Conservation (phyloP, 371 early-diverging fungal species). For the Mucor irregularis region DNA sequence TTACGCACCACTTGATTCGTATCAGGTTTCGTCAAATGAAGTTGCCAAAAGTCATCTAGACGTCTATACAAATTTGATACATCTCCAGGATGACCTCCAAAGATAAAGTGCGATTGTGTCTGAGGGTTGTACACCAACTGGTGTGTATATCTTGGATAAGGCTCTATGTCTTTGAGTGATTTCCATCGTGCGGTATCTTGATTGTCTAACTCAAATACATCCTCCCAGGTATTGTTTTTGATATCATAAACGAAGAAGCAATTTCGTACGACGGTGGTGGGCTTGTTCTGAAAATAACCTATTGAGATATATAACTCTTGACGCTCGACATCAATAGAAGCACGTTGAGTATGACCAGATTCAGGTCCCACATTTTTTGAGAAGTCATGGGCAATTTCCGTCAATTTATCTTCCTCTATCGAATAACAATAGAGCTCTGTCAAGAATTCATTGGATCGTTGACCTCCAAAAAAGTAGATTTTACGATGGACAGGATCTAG, state of each 20-base stretch:
- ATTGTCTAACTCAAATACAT: constrained; percentile 71
- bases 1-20: constrained; percentile 63
- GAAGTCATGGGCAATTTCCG: constrained; percentile 73
- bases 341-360: constrained; percentile 84
- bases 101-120: constrained; percentile 68
- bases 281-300: constrained; percentile 65
- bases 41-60: constrained; percentile 87
- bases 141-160: constrained; percentile 86
- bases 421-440: constrained; percentile 85
- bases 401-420: constrained; percentile 72
- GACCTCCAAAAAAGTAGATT: constrained; percentile 89
- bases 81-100: constrained; percentile 92
- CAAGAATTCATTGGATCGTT: constrained; percentile 75
- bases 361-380: constrained; percentile 73
- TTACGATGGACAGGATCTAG: constrained; percentile 70
- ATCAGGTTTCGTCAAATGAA: constrained; percentile 65
- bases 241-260: constrained; percentile 76
- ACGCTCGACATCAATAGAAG: constrained; percentile 71
- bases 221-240: constrained; percentile 64
- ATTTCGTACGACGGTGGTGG: constrained; percentile 47
- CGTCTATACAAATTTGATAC: constrained; percentile 51
- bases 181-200: constrained; percentile 26
- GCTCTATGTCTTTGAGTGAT: constrained; percentile 43
- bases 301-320: constrained; percentile 83
- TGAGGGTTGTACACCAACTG: constrained; percentile 76